Conservation (phyloP, 345 rosid species). For the Aegle marmelos region DNA sequence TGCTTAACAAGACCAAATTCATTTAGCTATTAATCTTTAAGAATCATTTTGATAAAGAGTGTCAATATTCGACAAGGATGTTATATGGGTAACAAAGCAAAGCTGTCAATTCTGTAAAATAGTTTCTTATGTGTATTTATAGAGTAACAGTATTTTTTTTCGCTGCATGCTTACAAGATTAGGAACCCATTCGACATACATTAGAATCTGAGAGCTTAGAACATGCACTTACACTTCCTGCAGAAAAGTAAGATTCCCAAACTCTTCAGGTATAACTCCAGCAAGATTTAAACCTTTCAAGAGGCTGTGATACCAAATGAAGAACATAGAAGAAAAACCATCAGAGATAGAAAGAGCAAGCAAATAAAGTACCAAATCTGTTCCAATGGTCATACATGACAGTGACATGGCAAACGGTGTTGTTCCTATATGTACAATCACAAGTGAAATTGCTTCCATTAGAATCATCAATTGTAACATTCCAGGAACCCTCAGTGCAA, state of each 20-base stretch:
- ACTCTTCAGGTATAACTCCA: constrained; percentile 65
- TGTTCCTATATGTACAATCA: constrained; percentile 34
- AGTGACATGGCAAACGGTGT: constrained; percentile 56
- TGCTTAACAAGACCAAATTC: constrained; percentile 21
- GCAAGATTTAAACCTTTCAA: constrained; percentile 54
- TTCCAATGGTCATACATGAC: constrained; percentile 39
- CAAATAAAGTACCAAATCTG: neutral
- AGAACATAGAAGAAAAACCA: neutral
- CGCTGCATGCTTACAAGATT: neutral
- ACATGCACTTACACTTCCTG: constrained; percentile 46
- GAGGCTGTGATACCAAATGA: constrained; percentile 30
- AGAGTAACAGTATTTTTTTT: neutral
- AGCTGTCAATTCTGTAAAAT: neutral
- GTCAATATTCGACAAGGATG: neutral
- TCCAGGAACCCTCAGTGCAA: constrained; percentile 46
- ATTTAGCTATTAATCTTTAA: neutral
- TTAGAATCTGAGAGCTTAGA: neutral
- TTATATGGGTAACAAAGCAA: neutral
- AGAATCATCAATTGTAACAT: neutral
- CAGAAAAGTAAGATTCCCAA: constrained; percentile 56
- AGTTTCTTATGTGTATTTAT: neutral
- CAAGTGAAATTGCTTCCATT: constrained; percentile 40
- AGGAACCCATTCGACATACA: neutral
- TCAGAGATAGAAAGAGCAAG: neutral
- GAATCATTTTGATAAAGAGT: neutral